phyloP scores from a whole-genome alignment of 2,329 filamentous ascomycete genomes.

The Colletotrichum eleusines region DNA sequence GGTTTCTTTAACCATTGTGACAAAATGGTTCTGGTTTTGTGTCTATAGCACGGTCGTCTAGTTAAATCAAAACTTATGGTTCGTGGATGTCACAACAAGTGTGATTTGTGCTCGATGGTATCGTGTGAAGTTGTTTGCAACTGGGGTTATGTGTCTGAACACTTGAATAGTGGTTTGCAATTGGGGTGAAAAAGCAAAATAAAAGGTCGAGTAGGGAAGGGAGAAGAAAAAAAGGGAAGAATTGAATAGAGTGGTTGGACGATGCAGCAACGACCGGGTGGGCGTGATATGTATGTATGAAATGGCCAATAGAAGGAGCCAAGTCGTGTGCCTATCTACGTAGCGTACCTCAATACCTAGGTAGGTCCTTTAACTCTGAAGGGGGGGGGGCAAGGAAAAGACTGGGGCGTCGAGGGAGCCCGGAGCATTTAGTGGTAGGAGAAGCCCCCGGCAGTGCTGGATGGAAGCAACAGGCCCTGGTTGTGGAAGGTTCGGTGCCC shows the following conservation, averaged over 20 bases:
- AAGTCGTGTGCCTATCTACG: neutral
- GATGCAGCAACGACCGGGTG: conserved; percentile 15
- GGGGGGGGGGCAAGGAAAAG: conserved; percentile 8
- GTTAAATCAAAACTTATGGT: conserved; percentile 13
- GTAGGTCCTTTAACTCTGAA: conserved; percentile 30
- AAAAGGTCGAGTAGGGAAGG: conserved; percentile 1
- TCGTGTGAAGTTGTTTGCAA: neutral
- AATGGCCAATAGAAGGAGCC: conserved; percentile 1
- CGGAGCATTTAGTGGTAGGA: conserved; percentile 23
- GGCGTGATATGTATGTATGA: conserved; percentile 41
- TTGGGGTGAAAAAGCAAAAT: conserved; percentile 42
- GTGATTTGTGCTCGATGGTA: conserved; percentile 13
- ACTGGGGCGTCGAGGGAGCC: conserved; percentile 16
- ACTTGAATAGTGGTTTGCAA: conserved; percentile 22
- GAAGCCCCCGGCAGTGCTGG: conserved; percentile 25
- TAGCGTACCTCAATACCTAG: neutral
- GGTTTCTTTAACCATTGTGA: conserved; percentile 89
- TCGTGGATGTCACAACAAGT: conserved; percentile 14
- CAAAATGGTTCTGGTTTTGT: conserved; percentile 37
- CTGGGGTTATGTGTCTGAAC: conserved; percentile 12
- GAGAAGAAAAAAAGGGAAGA: conserved; percentile 24
- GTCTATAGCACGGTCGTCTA: conserved; percentile 15
- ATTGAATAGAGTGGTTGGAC: conserved; percentile 29
- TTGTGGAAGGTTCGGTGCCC: conserved; percentile 46
- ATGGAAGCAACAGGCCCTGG: conserved; percentile 40